These are phyloP conservation scores for Hymenoscyphus occultus DNA, from an alignment of 2,329 filamentous ascomycete species.

Conservation along the genomic window DNA sequence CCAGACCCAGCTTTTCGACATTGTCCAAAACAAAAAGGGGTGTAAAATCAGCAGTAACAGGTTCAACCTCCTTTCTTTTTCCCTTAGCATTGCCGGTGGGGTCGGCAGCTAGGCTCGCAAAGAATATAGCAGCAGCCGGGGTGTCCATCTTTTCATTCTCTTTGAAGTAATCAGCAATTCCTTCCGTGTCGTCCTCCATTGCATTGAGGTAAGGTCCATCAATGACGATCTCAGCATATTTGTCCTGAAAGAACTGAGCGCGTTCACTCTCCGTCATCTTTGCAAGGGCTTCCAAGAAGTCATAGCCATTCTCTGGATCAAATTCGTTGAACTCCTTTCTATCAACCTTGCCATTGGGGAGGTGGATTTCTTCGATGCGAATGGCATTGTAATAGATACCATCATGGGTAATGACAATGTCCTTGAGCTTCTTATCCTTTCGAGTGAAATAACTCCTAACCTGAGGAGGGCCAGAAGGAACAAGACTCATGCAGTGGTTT, in stretches of 20 bases:
- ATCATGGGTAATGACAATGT: constrained; percentile 6
- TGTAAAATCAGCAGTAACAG: neutral
- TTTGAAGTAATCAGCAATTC: neutral
- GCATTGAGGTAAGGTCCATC: constrained; percentile 5
- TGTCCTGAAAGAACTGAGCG: constrained; percentile 1
- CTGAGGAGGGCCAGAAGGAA: neutral
- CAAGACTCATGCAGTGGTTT: no score
- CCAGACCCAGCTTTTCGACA: neutral
- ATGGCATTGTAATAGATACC: constrained; percentile 10
- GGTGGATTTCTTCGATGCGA: neutral
- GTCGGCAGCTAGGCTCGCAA: neutral
- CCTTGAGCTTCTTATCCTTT: constrained; percentile 3
- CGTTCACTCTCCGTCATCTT: neutral
- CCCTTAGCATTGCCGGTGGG: neutral
- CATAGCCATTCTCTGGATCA: neutral
- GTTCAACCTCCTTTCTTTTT: neutral
- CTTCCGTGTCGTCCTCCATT: neutral
- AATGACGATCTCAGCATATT: constrained; percentile 9
- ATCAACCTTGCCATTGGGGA: neutral
- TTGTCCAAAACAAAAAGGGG: neutral
- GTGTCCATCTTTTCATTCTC: neutral
- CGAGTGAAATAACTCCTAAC: neutral
- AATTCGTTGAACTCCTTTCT: constrained; percentile 1
- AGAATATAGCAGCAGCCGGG: neutral
- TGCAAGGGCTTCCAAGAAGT: constrained; percentile 5